phyloP scores from a whole-genome alignment of 371 early-diverging fungal species.

The Choanephora cucurbitarum region DNA sequence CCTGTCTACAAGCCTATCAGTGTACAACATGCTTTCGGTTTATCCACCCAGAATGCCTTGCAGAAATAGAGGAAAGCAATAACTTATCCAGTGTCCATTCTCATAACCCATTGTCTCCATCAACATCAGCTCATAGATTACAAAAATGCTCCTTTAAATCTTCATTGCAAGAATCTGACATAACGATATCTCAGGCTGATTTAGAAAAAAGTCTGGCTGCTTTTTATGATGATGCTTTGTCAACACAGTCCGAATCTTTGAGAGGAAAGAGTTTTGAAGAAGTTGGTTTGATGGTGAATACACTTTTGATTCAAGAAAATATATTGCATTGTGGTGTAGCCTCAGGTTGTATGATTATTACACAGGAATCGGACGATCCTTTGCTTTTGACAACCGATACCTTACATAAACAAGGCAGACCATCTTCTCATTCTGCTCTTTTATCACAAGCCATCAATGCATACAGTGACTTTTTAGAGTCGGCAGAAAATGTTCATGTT shows the following conservation, averaged over 20 bases:
- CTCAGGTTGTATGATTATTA: slow-evolving; percentile 42
- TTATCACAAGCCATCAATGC: slow-evolving; percentile 28
- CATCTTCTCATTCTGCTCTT: slow-evolving; percentile 4
- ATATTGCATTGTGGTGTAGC: slow-evolving; percentile 46
- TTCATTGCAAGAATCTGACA: slow-evolving; percentile 35
- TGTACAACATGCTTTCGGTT: slow-evolving; percentile 55
- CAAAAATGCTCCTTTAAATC: slow-evolving; percentile 33
- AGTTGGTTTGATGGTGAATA: slow-evolving; percentile 35
- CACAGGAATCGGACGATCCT: slow-evolving; percentile 26
- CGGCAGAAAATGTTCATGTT: slow-evolving; percentile 22
- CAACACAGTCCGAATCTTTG: slow-evolving; percentile 20
- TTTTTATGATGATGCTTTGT: slow-evolving; percentile 33
- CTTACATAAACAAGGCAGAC: neutral
- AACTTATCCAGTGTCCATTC: neutral
- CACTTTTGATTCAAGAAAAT: slow-evolving; percentile 40
- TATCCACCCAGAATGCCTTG: slow-evolving; percentile 51
- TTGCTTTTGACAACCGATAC: slow-evolving; percentile 1
- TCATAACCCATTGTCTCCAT: too few species aligned
- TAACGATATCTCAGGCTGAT: slow-evolving; percentile 21
- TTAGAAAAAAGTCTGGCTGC: slow-evolving; percentile 18
- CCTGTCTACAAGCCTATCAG: slow-evolving; percentile 55
- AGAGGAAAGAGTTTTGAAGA: slow-evolving; percentile 39
- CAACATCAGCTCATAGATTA: slow-evolving; percentile 14
- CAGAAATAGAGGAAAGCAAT: slow-evolving; percentile 16
- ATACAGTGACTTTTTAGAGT: slow-evolving; percentile 24